phyloP scores from a whole-genome alignment of 176 grass and related monocot genomes.

The Saccharum spontaneum region DNA sequence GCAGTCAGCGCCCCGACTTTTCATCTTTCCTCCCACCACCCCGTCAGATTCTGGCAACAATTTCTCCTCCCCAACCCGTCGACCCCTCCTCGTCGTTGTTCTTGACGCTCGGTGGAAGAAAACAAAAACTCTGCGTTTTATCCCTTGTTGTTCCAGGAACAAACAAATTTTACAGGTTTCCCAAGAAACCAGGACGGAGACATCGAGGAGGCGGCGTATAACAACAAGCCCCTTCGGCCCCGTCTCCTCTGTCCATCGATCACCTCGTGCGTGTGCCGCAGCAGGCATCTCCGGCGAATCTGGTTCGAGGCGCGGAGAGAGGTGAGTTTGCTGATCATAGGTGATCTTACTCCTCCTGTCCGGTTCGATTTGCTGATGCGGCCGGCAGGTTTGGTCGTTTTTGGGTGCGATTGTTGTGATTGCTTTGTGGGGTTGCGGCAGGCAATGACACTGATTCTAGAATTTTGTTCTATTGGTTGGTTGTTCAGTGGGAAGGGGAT shows the following conservation, averaged over 20 bases:
- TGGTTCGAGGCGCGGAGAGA: background rate
- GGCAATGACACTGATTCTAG: background rate
- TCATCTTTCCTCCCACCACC: background rate
- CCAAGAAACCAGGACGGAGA: constrained; percentile 31
- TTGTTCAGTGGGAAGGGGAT: background rate
- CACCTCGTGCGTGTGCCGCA: background rate
- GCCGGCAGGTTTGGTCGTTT: background rate
- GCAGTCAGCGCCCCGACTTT: constrained; percentile 1
- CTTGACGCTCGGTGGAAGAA: background rate
- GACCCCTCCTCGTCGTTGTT: background rate
- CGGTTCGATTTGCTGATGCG: background rate
- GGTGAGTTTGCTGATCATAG: constrained; percentile 31
- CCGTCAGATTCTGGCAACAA: background rate
- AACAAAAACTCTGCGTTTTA: background rate
- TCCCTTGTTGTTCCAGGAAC: background rate
- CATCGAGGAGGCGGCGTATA: constrained; percentile 25
- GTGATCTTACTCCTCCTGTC: background rate
- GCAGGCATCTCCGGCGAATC: background rate
- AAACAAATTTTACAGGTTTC: background rate
- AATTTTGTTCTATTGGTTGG: background rate
- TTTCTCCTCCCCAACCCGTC: background rate
- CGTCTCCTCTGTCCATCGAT: background rate
- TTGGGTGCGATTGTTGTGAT: background rate
- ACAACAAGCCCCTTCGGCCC: background rate
- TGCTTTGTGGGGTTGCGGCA: background rate